Evolutionary conservation across 2,329 filamentous ascomycete genomes (phyloP).

Genomic region (Nigrospora sphaerica): DNA sequence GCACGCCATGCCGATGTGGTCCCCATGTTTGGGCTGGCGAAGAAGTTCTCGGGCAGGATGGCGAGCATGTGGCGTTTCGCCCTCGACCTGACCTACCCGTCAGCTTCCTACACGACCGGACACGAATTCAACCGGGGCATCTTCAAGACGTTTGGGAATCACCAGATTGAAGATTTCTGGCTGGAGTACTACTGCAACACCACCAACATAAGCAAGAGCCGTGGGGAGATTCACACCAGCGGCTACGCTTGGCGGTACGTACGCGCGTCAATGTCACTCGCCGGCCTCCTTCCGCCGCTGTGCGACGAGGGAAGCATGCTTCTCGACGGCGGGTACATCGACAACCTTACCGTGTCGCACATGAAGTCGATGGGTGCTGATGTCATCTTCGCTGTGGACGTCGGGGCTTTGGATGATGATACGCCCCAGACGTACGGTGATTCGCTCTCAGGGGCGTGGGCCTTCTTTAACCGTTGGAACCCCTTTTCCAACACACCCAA

Average conservation of each 20-base stretch:
- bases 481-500: constrained; percentile 85
- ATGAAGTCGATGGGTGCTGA: constrained; percentile 94
- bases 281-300: constrained; percentile 83
- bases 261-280: constrained; percentile 91
- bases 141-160: constrained; percentile 95
- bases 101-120: constrained; percentile 93
- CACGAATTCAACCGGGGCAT: constrained; percentile 99
- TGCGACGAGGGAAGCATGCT: constrained; percentile 98
- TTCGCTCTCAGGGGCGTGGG: constrained; percentile 91
- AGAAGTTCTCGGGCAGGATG: constrained; percentile 99
- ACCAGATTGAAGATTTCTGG: constrained; percentile 99
- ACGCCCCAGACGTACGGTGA: constrained; percentile 91
- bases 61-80: constrained; percentile 98
- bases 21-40: constrained; percentile 91
- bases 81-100: constrained; percentile 90
- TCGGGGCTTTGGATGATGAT: constrained; percentile 86
- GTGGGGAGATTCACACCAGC: constrained; percentile 87
- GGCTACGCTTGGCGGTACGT: constrained; percentile 98
- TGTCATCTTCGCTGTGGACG: constrained; percentile 91
- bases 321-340: constrained; percentile 91
- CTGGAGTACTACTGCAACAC: constrained; percentile 99
- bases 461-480: constrained; percentile 93
- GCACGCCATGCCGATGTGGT: constrained; percentile 94
- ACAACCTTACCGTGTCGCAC: constrained; percentile 93
- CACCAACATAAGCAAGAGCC: constrained; percentile 93